phyloP scores from a whole-genome alignment of 2,329 filamentous ascomycete species.

The Fusarium sp. region DNA sequence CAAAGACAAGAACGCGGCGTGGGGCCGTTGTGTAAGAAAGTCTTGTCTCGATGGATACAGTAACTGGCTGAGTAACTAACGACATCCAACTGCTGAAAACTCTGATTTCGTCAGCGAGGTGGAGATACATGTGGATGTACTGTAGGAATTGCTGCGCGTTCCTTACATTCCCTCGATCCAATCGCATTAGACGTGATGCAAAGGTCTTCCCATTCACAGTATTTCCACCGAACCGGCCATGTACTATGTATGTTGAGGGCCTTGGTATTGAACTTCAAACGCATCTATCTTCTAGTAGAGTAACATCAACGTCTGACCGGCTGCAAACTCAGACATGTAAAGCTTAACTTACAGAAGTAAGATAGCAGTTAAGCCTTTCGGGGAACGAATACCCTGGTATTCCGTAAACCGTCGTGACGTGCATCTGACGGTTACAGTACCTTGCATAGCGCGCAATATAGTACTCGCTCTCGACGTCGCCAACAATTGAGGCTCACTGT shows the following conservation, averaged over 20 bases:
- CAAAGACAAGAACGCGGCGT: constrained; percentile 32
- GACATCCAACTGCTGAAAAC: constrained; percentile 8
- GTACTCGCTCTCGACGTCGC: background rate
- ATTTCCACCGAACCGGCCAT: background rate
- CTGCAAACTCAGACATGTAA: constrained; percentile 12
- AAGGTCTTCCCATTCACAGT: background rate
- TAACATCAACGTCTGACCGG: background rate
- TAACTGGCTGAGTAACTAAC: too few species aligned
- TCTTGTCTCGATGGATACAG: background rate
- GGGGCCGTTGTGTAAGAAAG: constrained; percentile 34
- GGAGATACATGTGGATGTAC: constrained; percentile 32
- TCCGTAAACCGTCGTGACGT: constrained; percentile 31
- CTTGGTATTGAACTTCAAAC: background rate
- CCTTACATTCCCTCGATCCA: background rate
- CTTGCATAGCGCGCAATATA: background rate
- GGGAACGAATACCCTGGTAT: constrained; percentile 8
- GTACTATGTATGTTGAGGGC: background rate
- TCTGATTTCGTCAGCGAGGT: constrained; percentile 36
- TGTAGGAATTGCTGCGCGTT: constrained; percentile 3
- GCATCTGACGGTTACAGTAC: constrained; percentile 20
- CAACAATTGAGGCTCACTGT: constrained; percentile 36
- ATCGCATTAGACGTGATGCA: background rate
- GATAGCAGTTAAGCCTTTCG: constrained; percentile 7
- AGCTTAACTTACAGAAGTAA: background rate
- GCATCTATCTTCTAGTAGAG: background rate